Evolutionary conservation across 192 early-diverging fungal genomes (phyloP).

Genomic region (Backusella mclennaniae): DNA sequence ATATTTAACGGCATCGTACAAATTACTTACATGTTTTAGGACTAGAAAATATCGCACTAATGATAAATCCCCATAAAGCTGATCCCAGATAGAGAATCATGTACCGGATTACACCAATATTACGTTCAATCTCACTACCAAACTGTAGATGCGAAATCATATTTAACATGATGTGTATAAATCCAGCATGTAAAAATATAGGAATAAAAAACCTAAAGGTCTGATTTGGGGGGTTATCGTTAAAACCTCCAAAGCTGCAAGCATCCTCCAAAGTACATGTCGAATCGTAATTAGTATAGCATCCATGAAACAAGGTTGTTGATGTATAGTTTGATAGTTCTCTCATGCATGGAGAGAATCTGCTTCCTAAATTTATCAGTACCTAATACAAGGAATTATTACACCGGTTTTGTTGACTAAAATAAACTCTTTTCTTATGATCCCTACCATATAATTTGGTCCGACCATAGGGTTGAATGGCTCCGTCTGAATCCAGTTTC

Average conservation of each 20-base stretch:
- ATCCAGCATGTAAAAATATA: conserved; percentile 81
- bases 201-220: conserved; percentile 78
- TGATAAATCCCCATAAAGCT: conserved; percentile 74
- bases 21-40: conserved; percentile 7
- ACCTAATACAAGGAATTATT: conserved; percentile 23
- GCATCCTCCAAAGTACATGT: conserved; percentile 57
- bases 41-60: conserved; percentile 65
- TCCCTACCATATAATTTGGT: conserved; percentile 50
- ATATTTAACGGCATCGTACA: neutral
- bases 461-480: conserved; percentile 85
- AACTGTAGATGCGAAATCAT: conserved; percentile 65
- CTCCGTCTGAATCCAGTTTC: conserved; percentile 58
- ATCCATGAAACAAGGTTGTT: conserved; percentile 19
- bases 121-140: conserved; percentile 72
- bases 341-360: conserved; percentile 85
- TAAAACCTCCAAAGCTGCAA: conserved; percentile 60
- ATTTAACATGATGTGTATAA: conserved; percentile 77
- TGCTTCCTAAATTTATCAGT: conserved; percentile 69
- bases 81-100: conserved; percentile 58
- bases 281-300: neutral
- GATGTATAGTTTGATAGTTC: too few relatives aligned
- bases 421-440: neutral
- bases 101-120: conserved; percentile 73
- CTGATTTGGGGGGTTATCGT: conserved; percentile 57
- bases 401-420: neutral